Base-by-base conservation (phyloP, 345 rosid species). In the Bruguiera parviflora region DNA sequence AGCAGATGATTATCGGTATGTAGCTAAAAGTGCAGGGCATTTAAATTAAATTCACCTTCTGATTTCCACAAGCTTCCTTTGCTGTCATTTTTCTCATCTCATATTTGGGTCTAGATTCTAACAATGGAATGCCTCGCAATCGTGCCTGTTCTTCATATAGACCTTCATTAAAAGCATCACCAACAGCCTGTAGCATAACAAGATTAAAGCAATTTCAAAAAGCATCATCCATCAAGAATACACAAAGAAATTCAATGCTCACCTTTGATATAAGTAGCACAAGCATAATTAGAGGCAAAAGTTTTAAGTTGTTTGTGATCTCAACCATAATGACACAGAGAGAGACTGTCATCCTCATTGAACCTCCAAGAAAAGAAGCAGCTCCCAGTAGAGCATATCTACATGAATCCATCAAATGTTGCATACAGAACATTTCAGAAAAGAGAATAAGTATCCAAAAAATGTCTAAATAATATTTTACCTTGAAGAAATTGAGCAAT, bases 231-330 rank as follows among this genome's bases (percentile, higher is more conserved):
- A 78, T 58, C 63, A 47, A 55, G 10, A 71, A 59, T 8, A 5
- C 5, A 58, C 39, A 61, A 62, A 58, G 53, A 61, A 29, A 59
- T 66, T 64, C 49, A 58, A 73, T 68, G 53, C 55, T 7, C 81
- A 94, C 98, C 96, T 95, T 95, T 31, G 99, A 92, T 80, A 95
- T 86, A 55, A 95, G 99, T 75, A 95, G 98, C 81, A 95, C 98
- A 78, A 92, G 88, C 99, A 92, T 95, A 73, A 92, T 95, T 47
- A 95, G 92, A 72, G 99, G 99, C 65, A 95, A 75, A 65, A 95
- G 88, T 64, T 92, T 88, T 80, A 95, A 84, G 74, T 92, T 95
- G 76, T 95, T 95, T 61, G 98, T 85, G 81, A 95, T 92, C 86
- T 95, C 99, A 74, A 95, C 96, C 98, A 92, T 92, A 57, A 95